Evolutionary conservation across 139 green algal genomes (phyloP).

Genomic region (Nannochloris sp.): DNA sequence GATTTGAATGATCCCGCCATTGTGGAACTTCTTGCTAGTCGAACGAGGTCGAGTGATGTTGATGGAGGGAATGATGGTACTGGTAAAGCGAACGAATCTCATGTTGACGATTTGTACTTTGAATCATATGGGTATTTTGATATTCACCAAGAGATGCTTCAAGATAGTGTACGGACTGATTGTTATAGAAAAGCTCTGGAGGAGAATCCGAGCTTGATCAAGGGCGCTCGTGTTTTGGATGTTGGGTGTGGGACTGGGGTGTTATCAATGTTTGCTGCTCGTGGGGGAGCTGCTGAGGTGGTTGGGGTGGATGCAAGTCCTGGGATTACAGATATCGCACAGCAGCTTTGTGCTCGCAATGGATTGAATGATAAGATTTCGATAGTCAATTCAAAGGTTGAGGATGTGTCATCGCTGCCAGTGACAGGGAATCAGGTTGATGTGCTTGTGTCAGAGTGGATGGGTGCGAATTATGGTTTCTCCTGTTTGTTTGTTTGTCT

Average conservation of each 20-base stretch:
- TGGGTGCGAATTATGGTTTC: constrained; percentile 29
- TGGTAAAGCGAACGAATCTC: neutral
- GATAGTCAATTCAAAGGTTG: constrained; percentile 55
- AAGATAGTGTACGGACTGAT: constrained; percentile 69
- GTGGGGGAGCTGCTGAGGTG: constrained; percentile 61
- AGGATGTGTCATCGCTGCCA: constrained; percentile 39
- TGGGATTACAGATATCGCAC: constrained; percentile 51
- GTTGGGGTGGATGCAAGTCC: constrained; percentile 47
- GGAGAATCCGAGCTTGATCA: constrained; percentile 62
- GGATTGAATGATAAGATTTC: constrained; percentile 45
- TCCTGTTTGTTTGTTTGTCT: too few relatives aligned
- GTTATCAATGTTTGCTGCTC: constrained; percentile 84
- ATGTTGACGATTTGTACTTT: constrained; percentile 56
- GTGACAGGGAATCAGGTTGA: constrained; percentile 45
- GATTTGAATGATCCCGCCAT: neutral
- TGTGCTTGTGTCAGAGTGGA: constrained; percentile 93
- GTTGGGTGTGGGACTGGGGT: constrained; percentile 93
- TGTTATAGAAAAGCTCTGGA: constrained; percentile 72
- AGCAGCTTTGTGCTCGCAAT: constrained; percentile 39
- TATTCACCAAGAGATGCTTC: constrained; percentile 88
- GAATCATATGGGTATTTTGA: constrained; percentile 79
- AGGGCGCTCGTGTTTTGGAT: constrained; percentile 70
- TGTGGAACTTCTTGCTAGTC: neutral
- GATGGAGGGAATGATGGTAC: neutral
- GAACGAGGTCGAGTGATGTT: neutral